phyloP scores from a whole-genome alignment of 2,329 filamentous ascomycete genomes.

The Periconia macrospinosa region DNA sequence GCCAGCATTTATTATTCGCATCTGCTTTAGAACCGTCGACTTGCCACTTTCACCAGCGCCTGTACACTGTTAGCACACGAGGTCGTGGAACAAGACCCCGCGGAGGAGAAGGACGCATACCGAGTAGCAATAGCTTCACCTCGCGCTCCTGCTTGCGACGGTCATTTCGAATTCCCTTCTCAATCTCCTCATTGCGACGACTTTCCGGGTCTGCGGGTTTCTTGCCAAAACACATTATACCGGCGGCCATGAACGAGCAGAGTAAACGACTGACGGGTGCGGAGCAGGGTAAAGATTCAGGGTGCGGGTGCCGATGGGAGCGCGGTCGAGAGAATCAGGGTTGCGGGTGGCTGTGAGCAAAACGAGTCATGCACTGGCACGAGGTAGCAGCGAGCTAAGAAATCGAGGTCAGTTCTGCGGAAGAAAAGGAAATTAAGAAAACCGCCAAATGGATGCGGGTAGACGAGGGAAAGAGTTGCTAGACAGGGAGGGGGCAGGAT shows the following conservation, averaged over 20 bases:
- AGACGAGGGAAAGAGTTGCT: neutral
- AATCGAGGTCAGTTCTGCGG: constrained; percentile 14
- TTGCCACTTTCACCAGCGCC: constrained; percentile 95
- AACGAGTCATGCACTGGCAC: constrained; percentile 9
- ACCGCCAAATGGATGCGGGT: no score
- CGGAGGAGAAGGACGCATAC: constrained; percentile 56
- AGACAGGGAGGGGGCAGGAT: constrained; percentile 4
- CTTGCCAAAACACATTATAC: constrained; percentile 57
- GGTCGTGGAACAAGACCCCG: neutral
- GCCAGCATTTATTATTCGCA: constrained; percentile 95
- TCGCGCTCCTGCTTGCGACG: constrained; percentile 84
- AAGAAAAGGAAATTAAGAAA: no score
- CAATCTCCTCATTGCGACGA: constrained; percentile 69
- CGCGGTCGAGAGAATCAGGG: neutral
- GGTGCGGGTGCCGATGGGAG: neutral
- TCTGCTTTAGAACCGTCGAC: constrained; percentile 96
- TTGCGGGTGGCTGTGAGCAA: constrained; percentile 1
- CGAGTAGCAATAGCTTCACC: constrained; percentile 90
- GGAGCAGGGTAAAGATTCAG: constrained; percentile 2
- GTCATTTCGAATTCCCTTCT: constrained; percentile 81
- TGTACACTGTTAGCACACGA: constrained; percentile 47
- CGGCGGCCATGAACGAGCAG: constrained; percentile 35
- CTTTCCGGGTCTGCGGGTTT: constrained; percentile 52
- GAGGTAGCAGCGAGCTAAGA: neutral
- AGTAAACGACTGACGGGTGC: constrained; percentile 2